Percentiles rank a stretch among this genome's conserved stretches.
Evolutionary conservation across 768 basidiomycete genomes (phyloP).

Genomic region (Nidularia pulvinata): DNA sequence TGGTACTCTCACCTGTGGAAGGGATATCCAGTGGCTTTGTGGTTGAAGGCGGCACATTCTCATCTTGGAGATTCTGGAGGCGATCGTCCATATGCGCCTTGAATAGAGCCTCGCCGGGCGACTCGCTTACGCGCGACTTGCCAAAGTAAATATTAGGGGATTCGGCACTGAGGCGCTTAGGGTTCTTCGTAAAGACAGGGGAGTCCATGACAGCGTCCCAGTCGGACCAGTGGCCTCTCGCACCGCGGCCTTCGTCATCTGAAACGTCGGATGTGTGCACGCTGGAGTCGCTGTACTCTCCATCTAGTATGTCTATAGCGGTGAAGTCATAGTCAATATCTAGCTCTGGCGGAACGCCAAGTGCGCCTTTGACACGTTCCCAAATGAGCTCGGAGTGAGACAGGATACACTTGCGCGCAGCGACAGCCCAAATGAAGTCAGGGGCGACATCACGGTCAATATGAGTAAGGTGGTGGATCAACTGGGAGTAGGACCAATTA

Average conservation of each 20-base stretch:
- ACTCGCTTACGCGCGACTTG: slow-evolving; percentile 1
- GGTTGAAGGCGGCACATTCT: slow-evolving; percentile 6
- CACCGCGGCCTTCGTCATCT: slow-evolving; percentile 36
- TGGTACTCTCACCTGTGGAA: slow-evolving; percentile 4
- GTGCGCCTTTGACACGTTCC: slow-evolving; percentile 86
- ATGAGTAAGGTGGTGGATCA: slow-evolving; percentile 67
- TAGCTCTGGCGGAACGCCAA: slow-evolving; percentile 87
- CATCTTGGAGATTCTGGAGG: slow-evolving; percentile 10
- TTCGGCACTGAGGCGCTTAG: slow-evolving; percentile 17
- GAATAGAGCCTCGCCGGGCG: slow-evolving; percentile 12
- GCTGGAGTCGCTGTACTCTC: slow-evolving; percentile 13
- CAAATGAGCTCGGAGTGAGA: slow-evolving; percentile 84
- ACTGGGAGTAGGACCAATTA: slow-evolving; percentile 72
- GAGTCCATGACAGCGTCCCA: slow-evolving; percentile 47
- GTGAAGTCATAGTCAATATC: slow-evolving; percentile 54
- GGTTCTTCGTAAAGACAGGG: slow-evolving; percentile 24
- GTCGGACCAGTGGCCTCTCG: slow-evolving; percentile 38
- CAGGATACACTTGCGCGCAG: slow-evolving; percentile 74
- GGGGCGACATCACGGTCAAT: slow-evolving; percentile 61
- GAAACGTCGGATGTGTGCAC: slow-evolving; percentile 38
- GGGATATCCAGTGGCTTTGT: neutral
- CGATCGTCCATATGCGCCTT: slow-evolving; percentile 14
- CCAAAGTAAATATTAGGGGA: slow-evolving; percentile 14
- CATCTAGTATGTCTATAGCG: slow-evolving; percentile 5
- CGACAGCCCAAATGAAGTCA: slow-evolving; percentile 74